Base-by-base conservation (phyloP, 257 asterid species). In the Capsicum pubescens region DNA sequence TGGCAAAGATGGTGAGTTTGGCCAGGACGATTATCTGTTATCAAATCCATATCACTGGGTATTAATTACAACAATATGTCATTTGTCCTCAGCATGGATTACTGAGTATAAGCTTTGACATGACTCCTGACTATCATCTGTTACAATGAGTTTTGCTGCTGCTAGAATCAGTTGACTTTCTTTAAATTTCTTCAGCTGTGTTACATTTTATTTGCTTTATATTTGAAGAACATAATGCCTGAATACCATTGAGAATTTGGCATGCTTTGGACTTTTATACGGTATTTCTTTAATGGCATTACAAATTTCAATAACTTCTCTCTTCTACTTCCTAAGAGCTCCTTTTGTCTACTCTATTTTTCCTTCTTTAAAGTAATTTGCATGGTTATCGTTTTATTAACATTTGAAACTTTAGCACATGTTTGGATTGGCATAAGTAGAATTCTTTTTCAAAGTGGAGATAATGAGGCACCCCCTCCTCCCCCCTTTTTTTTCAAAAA, bases 1-100 rank as follows among this genome's bases (percentile, higher is more conserved):
- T 85, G 98, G 95, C 87, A 96, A 93, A 90, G 98, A 96, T 86
- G 91, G 92, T 36, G 97, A 93, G 86, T 88, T 93, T 82, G 92
- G 95, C 64, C 95, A 87, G 88, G 97, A 93, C 81, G 98, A 94
- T 85, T 93, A 92, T 91, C 88, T 96, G 67, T 84, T 94, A 67
- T 92, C 98, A 77, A 96, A 94, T 85, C 98, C 99, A 4, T 96
- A 96, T 89, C 99, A 96, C 97, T 87, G 93, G 97, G 99, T 96
- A 92, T 90, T 76, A 21, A 21, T 76, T 76, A 52, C 81, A 48
- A 48, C 80, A 46, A 74, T 74, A 21, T 52, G 46, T 52, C 63
- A 52, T 76, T 50, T 76, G 81, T 76, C 81, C 80, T 52, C 81
- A 26, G 80, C 81, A 76, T 52, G 81, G 46, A 76, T 52, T 76